A percentile compares a stretch with the other conserved stretches of the same genome.
phyloP scores from a whole-genome alignment of 345 rosid genomes.

The Theobroma cacao region DNA sequence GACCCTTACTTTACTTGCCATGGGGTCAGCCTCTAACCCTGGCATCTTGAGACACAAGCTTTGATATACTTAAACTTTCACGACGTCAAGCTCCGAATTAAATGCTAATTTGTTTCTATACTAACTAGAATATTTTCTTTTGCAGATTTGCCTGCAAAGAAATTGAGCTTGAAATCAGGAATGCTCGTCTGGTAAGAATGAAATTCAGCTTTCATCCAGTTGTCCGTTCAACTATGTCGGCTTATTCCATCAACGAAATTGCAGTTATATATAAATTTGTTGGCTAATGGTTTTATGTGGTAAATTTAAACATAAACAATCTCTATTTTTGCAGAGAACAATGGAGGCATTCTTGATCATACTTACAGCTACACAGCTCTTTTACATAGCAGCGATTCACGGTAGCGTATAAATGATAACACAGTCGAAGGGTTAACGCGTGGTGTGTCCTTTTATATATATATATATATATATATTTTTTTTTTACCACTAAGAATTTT shows the following conservation, averaged over 20 bases:
- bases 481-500: neutral
- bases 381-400: constrained; percentile 75
- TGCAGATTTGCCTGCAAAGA: constrained; percentile 89
- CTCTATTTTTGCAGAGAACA: constrained; percentile 63
- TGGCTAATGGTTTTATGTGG: no score
- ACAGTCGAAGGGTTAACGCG: neutral
- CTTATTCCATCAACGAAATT: neutral
- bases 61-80: neutral
- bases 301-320: neutral
- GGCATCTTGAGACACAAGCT: neutral
- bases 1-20: constrained; percentile 84
- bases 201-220: neutral
- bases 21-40: constrained; percentile 48
- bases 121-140: constrained; percentile 15
- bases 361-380: constrained; percentile 76
- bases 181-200: constrained; percentile 69
- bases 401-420: constrained; percentile 21
- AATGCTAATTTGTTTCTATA: neutral
- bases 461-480: no score
- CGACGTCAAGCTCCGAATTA: neutral
- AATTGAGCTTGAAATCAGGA: constrained; percentile 65
- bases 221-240: neutral
- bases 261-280: neutral
- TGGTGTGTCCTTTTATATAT: neutral
- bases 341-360: constrained; percentile 94